phyloP scores from a whole-genome alignment of 257 asterid species.

The Verbascum thapsus region DNA sequence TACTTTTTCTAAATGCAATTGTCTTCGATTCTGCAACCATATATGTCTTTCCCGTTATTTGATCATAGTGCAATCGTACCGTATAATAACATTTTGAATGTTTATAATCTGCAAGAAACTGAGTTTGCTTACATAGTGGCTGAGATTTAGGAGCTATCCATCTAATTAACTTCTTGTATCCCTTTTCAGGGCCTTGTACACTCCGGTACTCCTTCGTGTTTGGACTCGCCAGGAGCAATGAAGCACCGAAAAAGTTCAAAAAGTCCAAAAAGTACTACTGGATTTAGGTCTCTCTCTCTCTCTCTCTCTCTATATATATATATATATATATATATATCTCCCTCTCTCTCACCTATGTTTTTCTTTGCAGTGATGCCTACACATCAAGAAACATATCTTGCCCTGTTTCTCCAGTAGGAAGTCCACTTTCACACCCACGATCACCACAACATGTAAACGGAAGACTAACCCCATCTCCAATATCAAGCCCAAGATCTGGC shows the following conservation, averaged over 20 bases:
- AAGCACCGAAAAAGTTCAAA: conserved; percentile 32
- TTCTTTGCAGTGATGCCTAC: conserved; percentile 51
- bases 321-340: too few relatives aligned
- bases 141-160: conserved; percentile 5
- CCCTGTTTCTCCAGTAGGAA: conserved; percentile 73
- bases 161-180: conserved; percentile 24
- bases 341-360: conserved; percentile 30
- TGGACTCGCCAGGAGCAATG: conserved; percentile 39
- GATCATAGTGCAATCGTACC: background rate
- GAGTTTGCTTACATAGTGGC: background rate
- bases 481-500: conserved; percentile 79
- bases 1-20: background rate
- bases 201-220: conserved; percentile 33
- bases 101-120: conserved; percentile 9
- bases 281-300: conserved; percentile 41
- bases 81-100: background rate
- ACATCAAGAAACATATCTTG: conserved; percentile 57
- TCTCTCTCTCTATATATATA: conserved; percentile 6
- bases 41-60: background rate
- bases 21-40: background rate
- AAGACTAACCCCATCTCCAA: conserved; percentile 63
- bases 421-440: conserved; percentile 62
- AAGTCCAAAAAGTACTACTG: conserved; percentile 34
- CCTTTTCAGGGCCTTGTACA: conserved; percentile 45
- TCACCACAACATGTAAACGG: conserved; percentile 59